Evolutionary conservation across 1,284 basidiomycete genomes (phyloP), one percentile per base, ranked within the genome.

Genomic region (Meira miltonrushii): DNA sequence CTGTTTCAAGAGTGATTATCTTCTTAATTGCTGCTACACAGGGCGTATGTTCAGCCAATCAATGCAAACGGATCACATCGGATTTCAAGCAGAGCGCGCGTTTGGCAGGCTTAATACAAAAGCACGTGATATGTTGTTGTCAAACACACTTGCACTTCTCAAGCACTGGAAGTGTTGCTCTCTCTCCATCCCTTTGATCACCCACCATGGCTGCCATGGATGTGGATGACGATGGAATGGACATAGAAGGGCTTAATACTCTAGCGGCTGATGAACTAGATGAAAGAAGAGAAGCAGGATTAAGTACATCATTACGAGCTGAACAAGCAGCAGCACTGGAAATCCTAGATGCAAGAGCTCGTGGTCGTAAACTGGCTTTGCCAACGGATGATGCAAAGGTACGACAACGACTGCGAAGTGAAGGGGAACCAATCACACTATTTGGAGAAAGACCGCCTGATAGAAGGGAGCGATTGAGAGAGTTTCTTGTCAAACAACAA

Each of bases 361-460:
- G 90, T 72, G 88, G 92, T n/a, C 84, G 94, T 62, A 87, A 83
- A 61, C 85, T 97, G 80, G 93, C 93, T 13, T 91, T 98, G 3
- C 95, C 95, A 5, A 99, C 95, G 8, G 93, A 97, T 78, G 95
- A 98, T 79, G 87, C 85, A 69, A 88, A 89, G 64, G 94, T 99
- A 67, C 88, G 89, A 74, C 86, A 87, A 46, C 83, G 90, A 57
- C 82, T 99, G 63, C 83, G 95, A 59, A 90, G 94, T 79, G 87
- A 95, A 64, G 92, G 90, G 33, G 90, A 98, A 79, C 95, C 95
- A 38, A 92, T 96, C 66, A 97, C 92, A 6, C 83, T 97, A 39
- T 99, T 98, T 71, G 95, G 92, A 60, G 95, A 99, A 84, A 86
- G 82, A 61, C 81, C 82, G 3, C 82, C 82, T 55, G 83, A 85